phyloP scores from a whole-genome alignment of 306 rosid genomes.

The Geum urbanum region DNA sequence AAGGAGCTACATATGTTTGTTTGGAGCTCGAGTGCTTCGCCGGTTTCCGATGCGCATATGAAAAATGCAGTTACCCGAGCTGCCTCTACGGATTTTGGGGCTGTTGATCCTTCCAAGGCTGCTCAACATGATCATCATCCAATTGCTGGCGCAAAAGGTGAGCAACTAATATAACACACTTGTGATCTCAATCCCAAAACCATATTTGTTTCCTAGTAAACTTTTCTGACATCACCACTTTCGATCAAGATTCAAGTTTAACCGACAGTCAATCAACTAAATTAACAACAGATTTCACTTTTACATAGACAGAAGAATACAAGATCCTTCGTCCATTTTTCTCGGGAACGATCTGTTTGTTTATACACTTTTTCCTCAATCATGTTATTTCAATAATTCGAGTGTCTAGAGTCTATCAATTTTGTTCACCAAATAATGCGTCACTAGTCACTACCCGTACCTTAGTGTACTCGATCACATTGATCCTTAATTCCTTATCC shows the following conservation, averaged over 20 bases:
- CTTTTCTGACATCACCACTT: not conserved
- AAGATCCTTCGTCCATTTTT: not conserved
- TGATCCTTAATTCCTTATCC: not conserved
- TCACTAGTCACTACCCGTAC: not conserved
- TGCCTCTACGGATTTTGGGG: constrained; percentile 50
- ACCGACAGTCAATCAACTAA: not conserved
- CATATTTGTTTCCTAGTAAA: constrained; percentile 7
- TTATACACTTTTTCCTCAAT: not conserved
- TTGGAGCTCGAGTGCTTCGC: constrained; percentile 87
- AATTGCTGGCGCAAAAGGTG: constrained; percentile 53
- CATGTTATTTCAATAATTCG: not conserved
- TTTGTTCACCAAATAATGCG: not conserved
- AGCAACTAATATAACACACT: not conserved
- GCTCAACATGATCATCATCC: constrained; percentile 41
- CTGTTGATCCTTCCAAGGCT: constrained; percentile 50
- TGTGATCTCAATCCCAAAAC: not conserved
- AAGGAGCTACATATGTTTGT: constrained; percentile 92
- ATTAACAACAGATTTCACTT: not conserved
- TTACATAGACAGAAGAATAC: not conserved
- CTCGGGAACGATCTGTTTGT: not conserved
- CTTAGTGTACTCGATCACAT: not conserved
- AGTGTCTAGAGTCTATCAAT: not conserved
- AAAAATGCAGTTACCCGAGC: constrained; percentile 57
- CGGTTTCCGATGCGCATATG: constrained; percentile 73
- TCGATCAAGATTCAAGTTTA: not conserved